Conservation (phyloP, 202 grass and related monocot species). For the Panicum virgatum region DNA sequence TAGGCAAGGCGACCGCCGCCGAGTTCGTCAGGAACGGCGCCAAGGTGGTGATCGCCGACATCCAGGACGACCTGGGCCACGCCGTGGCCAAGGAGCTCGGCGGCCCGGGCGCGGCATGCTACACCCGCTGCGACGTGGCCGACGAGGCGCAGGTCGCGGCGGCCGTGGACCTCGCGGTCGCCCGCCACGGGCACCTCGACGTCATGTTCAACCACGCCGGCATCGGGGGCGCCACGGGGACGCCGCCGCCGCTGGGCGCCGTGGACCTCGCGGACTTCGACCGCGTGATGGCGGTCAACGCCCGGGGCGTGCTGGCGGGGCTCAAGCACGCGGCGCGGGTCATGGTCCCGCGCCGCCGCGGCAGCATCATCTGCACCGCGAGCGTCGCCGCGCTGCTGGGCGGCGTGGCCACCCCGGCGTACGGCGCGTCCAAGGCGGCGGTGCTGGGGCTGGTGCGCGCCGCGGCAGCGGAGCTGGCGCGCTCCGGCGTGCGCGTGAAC, state of each 20-base stretch:
- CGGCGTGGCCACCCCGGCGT: not conserved
- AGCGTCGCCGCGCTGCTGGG: conserved; percentile 31
- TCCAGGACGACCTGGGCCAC: conserved; percentile 41
- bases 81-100: conserved; percentile 34
- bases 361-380: conserved; percentile 58
- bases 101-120: conserved; percentile 24
- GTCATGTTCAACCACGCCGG: conserved; percentile 64
- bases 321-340: conserved; percentile 69
- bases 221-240: not conserved
- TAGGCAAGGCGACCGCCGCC: conserved; percentile 41
- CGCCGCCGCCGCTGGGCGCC: not conserved
- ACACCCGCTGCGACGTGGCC: conserved; percentile 36
- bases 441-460: conserved; percentile 47
- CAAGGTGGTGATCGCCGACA: conserved; percentile 50
- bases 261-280: conserved; percentile 52
- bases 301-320: conserved; percentile 29
- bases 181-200: conserved; percentile 53
- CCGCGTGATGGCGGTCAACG: conserved; percentile 48
- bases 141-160: conserved; percentile 37
- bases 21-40: conserved; percentile 43
- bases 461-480: conserved; percentile 44
- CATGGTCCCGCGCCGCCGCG: conserved; percentile 46
- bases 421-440: conserved; percentile 47
- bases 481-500: conserved; percentile 60
- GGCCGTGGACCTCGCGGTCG: conserved; percentile 50